Conservation (phyloP, 106 monocot species). For the Posidonia australis region DNA sequence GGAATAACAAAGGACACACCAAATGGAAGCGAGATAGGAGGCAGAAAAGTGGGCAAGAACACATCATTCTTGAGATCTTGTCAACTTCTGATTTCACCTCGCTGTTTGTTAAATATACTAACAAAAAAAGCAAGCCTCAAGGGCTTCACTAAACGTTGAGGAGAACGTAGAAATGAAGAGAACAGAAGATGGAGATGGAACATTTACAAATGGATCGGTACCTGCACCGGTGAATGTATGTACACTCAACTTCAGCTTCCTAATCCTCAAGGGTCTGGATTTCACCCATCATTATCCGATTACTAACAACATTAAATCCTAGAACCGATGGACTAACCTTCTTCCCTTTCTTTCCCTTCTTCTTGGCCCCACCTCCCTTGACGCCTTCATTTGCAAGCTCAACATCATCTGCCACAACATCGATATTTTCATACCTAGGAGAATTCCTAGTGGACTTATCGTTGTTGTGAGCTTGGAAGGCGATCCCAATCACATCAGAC, state of each 20-base stretch:
- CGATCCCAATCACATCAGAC: conserved; percentile 65
- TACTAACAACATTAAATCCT: conserved; percentile 86
- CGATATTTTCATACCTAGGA: not conserved
- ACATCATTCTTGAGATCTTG: too few relatives aligned
- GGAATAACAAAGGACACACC: too few relatives aligned
- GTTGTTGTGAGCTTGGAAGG: conserved; percentile 34
- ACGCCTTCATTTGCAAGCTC: conserved; percentile 20
- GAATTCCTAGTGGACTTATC: not conserved
- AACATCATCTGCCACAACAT: conserved; percentile 1
- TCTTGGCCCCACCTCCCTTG: conserved; percentile 44
- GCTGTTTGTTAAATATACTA: too few relatives aligned
- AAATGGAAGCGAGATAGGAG: too few relatives aligned
- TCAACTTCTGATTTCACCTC: too few relatives aligned
- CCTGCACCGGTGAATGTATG: not conserved
- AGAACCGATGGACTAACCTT: conserved; percentile 59
- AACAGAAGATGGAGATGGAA: not conserved
- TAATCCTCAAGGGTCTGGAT: conserved; percentile 76
- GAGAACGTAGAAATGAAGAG: too few relatives aligned
- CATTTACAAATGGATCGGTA: conserved; percentile 14
- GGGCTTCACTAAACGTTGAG: too few relatives aligned
- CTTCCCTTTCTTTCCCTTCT: conserved; percentile 89
- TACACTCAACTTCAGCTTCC: not conserved
- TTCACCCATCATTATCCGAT: conserved; percentile 98
- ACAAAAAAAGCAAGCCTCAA: too few relatives aligned
- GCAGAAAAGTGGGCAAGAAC: too few relatives aligned